phyloP scores from a whole-genome alignment of 2,329 filamentous ascomycete species.

The Lomentospora prolificans region DNA sequence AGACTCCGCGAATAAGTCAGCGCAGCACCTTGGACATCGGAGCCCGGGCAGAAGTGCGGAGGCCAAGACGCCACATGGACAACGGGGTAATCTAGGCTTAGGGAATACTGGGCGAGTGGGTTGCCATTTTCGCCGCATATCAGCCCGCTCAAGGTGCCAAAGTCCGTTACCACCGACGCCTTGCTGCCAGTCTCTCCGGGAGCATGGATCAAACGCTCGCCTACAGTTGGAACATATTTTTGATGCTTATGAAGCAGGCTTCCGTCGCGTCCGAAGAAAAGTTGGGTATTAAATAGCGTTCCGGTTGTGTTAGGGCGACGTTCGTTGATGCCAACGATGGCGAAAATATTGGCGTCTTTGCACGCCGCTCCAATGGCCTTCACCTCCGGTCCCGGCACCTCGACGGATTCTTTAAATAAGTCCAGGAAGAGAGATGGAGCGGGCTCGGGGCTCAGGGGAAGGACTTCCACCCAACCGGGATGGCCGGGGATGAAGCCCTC shows the following conservation, averaged over 20 bases:
- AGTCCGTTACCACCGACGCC: slow-evolving; percentile 8
- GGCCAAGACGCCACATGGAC: slow-evolving; percentile 13
- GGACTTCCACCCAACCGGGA: slow-evolving; percentile 11
- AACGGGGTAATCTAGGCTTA: slow-evolving; percentile 12
- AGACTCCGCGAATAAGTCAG: slow-evolving; percentile 6
- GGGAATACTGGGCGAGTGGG: slow-evolving; percentile 10
- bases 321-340: slow-evolving; percentile 12
- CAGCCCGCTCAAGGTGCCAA: slow-evolving; percentile 12
- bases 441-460: slow-evolving; percentile 7
- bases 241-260: slow-evolving; percentile 13
- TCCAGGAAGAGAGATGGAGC: slow-evolving; percentile 9
- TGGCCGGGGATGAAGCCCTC: slow-evolving; percentile 12
- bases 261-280: slow-evolving; percentile 12
- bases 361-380: slow-evolving; percentile 10
- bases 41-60: slow-evolving; percentile 8
- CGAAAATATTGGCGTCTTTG: slow-evolving; percentile 10
- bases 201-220: slow-evolving; percentile 11
- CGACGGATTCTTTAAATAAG: slow-evolving; percentile 11
- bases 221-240: slow-evolving; percentile 13
- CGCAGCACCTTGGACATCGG: neutral
- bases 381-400: slow-evolving; percentile 12
- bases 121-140: slow-evolving; percentile 15
- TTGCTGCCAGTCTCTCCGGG: slow-evolving; percentile 11
- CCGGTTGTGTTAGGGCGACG: slow-evolving; percentile 11
- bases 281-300: slow-evolving; percentile 13